These are phyloP conservation scores for Tylopilus balloui DNA, from an alignment of 768 basidiomycete species.

Conservation along the genomic window DNA sequence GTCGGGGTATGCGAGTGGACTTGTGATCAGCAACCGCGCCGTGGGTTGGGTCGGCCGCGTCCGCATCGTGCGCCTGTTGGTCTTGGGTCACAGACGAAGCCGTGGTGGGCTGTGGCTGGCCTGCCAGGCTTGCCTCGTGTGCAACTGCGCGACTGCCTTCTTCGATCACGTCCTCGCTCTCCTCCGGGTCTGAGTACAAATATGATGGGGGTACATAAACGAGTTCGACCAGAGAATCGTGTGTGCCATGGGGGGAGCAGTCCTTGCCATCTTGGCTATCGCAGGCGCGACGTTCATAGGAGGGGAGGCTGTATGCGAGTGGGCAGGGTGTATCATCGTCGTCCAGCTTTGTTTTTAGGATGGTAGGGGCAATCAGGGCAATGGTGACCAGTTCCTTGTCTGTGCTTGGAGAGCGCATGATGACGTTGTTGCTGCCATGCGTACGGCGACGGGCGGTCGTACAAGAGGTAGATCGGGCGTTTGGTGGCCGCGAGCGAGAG, in stretches of 20 bases:
- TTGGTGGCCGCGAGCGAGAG: constrained; percentile 27
- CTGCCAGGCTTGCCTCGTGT: constrained; percentile 14
- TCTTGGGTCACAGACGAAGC: constrained; percentile 3
- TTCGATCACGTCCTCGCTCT: constrained; percentile 17
- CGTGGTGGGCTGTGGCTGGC: constrained; percentile 9
- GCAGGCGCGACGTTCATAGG: constrained; percentile 4
- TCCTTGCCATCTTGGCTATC: constrained; percentile 7
- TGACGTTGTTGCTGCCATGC: constrained; percentile 44
- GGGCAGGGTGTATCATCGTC: constrained; percentile 37
- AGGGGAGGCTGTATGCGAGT: constrained; percentile 8
- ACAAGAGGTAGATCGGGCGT: constrained; percentile 28
- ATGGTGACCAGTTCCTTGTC: constrained; percentile 62
- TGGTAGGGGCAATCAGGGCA: constrained; percentile 72
- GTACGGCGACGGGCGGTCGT: constrained; percentile 7
- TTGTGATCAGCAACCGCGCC: constrained; percentile 8
- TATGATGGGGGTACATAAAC: constrained; percentile 63
- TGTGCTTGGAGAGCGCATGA: constrained; percentile 28
- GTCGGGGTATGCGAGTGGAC: constrained; percentile 6
- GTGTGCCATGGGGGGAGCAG: constrained; percentile 23
- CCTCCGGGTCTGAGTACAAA: constrained; percentile 16
- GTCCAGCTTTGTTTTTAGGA: constrained; percentile 73
- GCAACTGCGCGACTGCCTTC: constrained; percentile 19
- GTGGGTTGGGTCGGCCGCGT: constrained; percentile 15
- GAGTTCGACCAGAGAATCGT: constrained; percentile 57
- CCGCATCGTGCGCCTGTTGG: constrained; percentile 1